A percentile compares a stretch with the other conserved stretches of the same genome.
Evolutionary conservation across 306 rosid species (phyloP).

Genomic region (Fagus crenata): DNA sequence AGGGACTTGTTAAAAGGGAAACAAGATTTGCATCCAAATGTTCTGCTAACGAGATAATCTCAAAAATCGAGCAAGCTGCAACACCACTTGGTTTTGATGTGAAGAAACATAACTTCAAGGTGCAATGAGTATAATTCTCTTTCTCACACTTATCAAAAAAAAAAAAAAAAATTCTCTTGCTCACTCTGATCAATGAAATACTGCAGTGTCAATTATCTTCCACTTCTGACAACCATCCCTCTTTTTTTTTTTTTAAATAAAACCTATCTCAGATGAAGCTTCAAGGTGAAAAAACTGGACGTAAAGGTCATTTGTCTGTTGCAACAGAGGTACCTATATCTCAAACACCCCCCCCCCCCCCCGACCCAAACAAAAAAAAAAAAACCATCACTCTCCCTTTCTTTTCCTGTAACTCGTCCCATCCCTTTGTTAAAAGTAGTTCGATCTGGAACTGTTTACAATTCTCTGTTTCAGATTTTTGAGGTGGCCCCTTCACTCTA

Average conservation of each 20-base stretch:
- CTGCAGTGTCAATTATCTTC: not conserved
- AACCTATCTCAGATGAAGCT: conserved; percentile 64
- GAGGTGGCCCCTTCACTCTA: conserved; percentile 92
- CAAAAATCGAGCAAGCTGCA: conserved; percentile 79
- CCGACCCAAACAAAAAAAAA: too few species aligned
- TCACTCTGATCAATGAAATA: not conserved
- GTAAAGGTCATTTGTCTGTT: conserved; percentile 90
- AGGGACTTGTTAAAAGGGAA: conserved; percentile 86
- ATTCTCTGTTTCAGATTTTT: conserved; percentile 54
- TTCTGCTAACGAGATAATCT: conserved; percentile 80
- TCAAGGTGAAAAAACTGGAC: conserved; percentile 85
- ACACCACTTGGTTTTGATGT: conserved; percentile 87
- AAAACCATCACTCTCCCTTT: not conserved
- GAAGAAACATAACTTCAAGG: conserved; percentile 88
- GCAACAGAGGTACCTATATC: conserved; percentile 71
- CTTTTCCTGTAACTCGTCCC: not conserved
- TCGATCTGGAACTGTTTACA: conserved; percentile 11
- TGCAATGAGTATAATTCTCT: conserved; percentile 19
- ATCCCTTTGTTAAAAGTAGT: conserved; percentile 4
- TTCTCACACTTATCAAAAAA: conserved; percentile 1
- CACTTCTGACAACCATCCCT: conserved; percentile 22
- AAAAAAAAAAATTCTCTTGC: conserved; percentile 5
- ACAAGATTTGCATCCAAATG: conserved; percentile 90
- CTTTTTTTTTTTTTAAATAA: not conserved
- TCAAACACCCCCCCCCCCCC: not conserved